phyloP scores from a whole-genome alignment of 495 filamentous ascomycete genomes.

The Penicillium canariense region DNA sequence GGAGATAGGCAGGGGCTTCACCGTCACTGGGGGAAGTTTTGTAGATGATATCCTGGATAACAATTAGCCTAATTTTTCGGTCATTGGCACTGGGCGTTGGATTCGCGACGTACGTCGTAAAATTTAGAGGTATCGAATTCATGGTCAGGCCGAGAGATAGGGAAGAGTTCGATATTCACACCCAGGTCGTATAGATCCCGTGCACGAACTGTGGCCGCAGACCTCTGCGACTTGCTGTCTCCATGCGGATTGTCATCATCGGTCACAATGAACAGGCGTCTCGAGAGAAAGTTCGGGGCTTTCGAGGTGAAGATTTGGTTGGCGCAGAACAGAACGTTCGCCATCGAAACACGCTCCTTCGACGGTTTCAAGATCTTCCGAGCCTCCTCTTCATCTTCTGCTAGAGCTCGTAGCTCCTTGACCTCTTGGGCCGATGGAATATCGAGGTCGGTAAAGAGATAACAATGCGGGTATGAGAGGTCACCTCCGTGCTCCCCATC shows the following conservation, averaged over 20 bases:
- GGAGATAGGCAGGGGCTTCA: conserved; percentile 59
- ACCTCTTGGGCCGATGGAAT: conserved; percentile 85
- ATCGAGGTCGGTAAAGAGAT: conserved; percentile 86
- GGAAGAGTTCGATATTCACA: conserved; percentile 90
- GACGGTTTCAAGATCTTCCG: conserved; percentile 64
- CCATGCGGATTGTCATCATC: conserved; percentile 88
- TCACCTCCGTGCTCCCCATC: conserved; percentile 58
- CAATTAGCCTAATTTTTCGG: conserved; percentile 2
- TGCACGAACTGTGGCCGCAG: conserved; percentile 77
- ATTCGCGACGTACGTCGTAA: conserved; percentile 67
- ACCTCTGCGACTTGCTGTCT: conserved; percentile 64
- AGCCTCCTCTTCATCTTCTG: conserved; percentile 69
- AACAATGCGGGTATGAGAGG: conserved; percentile 83
- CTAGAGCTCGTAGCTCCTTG: conserved; percentile 68
- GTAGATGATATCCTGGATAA: conserved; percentile 77
- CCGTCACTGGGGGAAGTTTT: conserved; percentile 58
- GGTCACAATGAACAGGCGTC: conserved; percentile 91
- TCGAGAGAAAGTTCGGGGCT: conserved; percentile 88
- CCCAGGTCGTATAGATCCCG: conserved; percentile 96
- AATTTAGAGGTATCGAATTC: conserved; percentile 84
- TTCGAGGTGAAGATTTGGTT: conserved; percentile 97
- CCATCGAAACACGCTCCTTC: conserved; percentile 71
- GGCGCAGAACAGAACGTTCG: conserved; percentile 88
- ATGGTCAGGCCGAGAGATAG: conserved; percentile 71
- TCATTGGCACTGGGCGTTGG: neutral